Base-by-base conservation (phyloP, 345 rosid species). In the Triadica sebifera region DNA sequence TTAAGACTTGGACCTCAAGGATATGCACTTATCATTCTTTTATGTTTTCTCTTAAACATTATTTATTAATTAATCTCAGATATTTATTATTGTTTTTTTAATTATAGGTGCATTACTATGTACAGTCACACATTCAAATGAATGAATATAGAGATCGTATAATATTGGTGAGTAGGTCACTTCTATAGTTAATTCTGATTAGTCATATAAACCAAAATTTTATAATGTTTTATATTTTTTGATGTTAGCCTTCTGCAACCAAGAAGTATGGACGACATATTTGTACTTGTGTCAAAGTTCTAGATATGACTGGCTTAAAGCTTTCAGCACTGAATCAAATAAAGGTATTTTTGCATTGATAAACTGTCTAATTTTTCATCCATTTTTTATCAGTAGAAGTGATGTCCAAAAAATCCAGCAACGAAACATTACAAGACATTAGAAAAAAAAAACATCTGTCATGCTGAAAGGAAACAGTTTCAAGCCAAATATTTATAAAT, bases 101-200 rank as follows among this genome's bases (percentile, higher is more conserved):
- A 55, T 61, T 76, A 43, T 80, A 95, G 99, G 94, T 88, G 78
- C 81, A 95, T 75, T 89, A 86, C 83, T 95, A 95, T 85, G 85
- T 91, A 74, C 98, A 94, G 63, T 91, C 99, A 49, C 98, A 94
- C 74, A 94, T 94, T 77, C 99, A 94, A 85, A 86, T 94, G 78
- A 94, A 94, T 70, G 99, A 94, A 81, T 94, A 84, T 75, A 79
- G 99, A 67, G 99, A 92, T 77, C 87, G 93, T 68, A 88, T 93
- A 61, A 63, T 94, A 74, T 84, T 93, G 87, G 98, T 94, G 81
- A 87, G 99, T 89, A 49, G 50, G 8, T 22, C 62, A 58, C 62
- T 24, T 4, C 62, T 34, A 37, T 61, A 24, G 57, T 51, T 69
- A 11, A 12, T 46, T 58, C 13, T 34, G 60, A 52, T 47, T 43